Percentiles rank a stretch among this genome's conserved stretches.
Evolutionary conservation across 2,329 filamentous ascomycete genomes (phyloP).

Genomic region (Ophiostoma novo-ulmi): DNA sequence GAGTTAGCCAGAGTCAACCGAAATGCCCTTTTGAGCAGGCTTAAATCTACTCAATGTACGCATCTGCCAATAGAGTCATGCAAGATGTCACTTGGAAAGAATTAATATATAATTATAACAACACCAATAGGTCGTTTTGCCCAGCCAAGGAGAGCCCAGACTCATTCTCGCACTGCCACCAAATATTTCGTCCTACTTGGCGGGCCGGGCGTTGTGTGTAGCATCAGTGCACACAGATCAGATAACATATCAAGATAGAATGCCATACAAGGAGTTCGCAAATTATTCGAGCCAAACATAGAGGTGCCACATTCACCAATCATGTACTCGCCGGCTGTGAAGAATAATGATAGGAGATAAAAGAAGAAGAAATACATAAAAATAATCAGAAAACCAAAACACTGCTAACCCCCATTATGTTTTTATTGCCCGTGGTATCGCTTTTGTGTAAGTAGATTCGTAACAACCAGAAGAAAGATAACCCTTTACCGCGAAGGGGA

Average conservation of each 20-base stretch:
- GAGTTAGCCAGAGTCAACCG: no score
- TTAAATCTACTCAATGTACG: not conserved
- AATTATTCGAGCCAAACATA: no score
- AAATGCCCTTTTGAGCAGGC: not conserved
- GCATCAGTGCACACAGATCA: not conserved
- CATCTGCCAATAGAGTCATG: not conserved
- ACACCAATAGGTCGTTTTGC: no score
- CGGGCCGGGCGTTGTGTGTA: no score
- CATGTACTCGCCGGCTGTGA: not conserved
- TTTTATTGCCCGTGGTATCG: not conserved
- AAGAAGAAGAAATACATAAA: conserved; percentile 15
- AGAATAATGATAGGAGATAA: not conserved
- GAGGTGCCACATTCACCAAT: no score
- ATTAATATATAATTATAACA: no score
- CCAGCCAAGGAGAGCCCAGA: not conserved
- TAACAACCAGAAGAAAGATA: not conserved
- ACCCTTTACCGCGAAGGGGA: conserved; percentile 45
- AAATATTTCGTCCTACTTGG: not conserved
- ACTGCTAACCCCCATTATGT: not conserved
- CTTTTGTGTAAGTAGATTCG: not conserved
- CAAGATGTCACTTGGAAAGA: not conserved
- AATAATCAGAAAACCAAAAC: conserved; percentile 6
- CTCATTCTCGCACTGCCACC: not conserved
- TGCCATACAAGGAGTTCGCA: no score
- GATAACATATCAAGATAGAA: not conserved